Evolutionary conservation across 345 rosid species (phyloP).

Genomic region (Sisymbrium irio): DNA sequence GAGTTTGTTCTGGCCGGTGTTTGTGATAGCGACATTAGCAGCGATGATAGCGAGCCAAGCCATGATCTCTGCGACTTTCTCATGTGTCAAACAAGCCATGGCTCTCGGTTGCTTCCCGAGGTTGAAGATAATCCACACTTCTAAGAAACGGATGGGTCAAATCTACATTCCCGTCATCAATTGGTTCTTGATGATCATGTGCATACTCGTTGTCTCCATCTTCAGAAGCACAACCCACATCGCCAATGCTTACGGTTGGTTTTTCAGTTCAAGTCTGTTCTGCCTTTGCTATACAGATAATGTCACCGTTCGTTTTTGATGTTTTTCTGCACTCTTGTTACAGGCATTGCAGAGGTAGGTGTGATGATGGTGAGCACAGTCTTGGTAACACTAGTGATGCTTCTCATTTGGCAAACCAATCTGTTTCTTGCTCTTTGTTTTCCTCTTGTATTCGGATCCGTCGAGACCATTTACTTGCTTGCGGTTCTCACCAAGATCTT

Average conservation of each 20-base stretch:
- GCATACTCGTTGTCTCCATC: conserved; percentile 79
- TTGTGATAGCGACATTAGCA: conserved; percentile 76
- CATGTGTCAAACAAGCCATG: conserved; percentile 93
- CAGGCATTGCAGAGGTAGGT: conserved; percentile 98
- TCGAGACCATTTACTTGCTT: conserved; percentile 74
- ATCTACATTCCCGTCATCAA: conserved; percentile 88
- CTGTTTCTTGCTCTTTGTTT: conserved; percentile 72
- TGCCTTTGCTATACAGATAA: neutral
- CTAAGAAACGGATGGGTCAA: conserved; percentile 82
- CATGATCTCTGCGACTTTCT: conserved; percentile 99
- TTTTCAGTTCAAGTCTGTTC: neutral
- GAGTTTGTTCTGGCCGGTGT: conserved; percentile 88
- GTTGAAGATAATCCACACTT: conserved; percentile 93
- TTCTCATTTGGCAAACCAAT: conserved; percentile 92
- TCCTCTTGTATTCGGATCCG: conserved; percentile 74
- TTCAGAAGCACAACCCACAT: conserved; percentile 84
- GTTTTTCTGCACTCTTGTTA: conserved; percentile 10
- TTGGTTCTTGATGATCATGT: conserved; percentile 92
- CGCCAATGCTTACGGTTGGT: conserved; percentile 95
- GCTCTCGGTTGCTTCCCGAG: conserved; percentile 98
- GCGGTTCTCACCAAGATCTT: conserved; percentile 72
- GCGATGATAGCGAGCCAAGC: conserved; percentile 99
- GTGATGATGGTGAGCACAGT: conserved; percentile 90
- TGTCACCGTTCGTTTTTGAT: neutral
- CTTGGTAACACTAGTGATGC: conserved; percentile 90